Evolutionary conservation across 805 yeast genomes (phyloP).

Genomic region (Diddensiella transvaalensis): DNA sequence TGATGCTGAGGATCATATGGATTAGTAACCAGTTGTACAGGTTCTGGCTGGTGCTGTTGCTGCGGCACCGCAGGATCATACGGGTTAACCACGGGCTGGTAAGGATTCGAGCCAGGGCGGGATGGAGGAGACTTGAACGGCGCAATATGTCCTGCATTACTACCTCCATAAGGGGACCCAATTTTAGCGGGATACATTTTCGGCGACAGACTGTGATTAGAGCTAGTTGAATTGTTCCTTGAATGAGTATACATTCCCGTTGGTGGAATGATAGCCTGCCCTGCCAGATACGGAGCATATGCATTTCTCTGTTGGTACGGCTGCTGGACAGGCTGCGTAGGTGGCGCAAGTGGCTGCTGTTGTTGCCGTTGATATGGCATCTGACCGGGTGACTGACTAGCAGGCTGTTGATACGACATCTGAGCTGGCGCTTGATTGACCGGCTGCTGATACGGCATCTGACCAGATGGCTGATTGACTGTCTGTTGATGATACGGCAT

Average conservation of each 20-base stretch:
- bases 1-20: conserved; percentile 8
- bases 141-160: neutral
- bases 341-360: neutral
- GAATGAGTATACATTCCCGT: conserved; percentile 9
- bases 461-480: neutral
- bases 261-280: conserved; percentile 1
- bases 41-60: neutral
- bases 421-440: neutral
- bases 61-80: conserved; percentile 10
- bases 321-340: neutral
- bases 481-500: neutral
- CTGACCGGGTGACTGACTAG: neutral
- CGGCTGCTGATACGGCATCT: conserved; percentile 1
- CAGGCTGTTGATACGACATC: neutral
- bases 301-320: neutral
- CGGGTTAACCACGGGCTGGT: conserved; percentile 6
- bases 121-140: conserved; percentile 1
- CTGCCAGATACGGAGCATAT: neutral
- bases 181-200: neutral
- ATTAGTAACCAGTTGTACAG: conserved; percentile 1
- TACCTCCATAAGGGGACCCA: conserved; percentile 9
- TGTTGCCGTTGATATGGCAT: neutral
- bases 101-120: conserved; percentile 1
- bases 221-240: conserved; percentile 8
- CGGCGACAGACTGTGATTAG: conserved; percentile 7